Conservation (phyloP, 176 grass and related monocot species). For the Thalia dealbata region DNA sequence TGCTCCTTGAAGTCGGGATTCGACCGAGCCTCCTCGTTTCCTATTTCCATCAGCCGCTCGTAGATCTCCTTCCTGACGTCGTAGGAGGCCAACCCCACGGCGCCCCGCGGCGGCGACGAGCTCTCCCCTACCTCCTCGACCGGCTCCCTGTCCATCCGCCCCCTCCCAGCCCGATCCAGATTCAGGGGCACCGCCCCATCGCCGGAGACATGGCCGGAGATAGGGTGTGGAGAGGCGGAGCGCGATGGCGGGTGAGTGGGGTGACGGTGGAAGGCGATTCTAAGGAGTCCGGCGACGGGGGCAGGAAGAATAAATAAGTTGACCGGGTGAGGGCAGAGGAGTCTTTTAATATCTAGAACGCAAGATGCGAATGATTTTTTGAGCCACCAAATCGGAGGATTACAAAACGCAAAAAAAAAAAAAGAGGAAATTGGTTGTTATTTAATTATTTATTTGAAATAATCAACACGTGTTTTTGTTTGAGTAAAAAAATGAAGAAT, state of each 20-base stretch:
- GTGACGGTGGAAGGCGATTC: neutral
- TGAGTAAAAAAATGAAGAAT: too few relatives aligned
- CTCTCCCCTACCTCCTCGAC: constrained; percentile 89
- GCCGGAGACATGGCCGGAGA: constrained; percentile 1
- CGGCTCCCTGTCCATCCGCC: constrained; percentile 14
- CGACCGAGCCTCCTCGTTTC: constrained; percentile 43
- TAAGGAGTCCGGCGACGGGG: neutral
- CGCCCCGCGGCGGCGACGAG: constrained; percentile 34
- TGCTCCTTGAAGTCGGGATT: constrained; percentile 46
- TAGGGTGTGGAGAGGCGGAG: neutral
- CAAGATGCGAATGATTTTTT: too few relatives aligned
- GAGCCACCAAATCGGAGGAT: too few relatives aligned
- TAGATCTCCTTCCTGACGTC: constrained; percentile 42
- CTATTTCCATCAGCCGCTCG: constrained; percentile 62
- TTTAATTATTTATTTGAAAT: too few relatives aligned
- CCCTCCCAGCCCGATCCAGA: constrained; percentile 7
- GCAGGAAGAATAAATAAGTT: constrained; percentile 21
- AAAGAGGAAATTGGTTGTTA: too few relatives aligned
- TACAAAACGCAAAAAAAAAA: too few relatives aligned
- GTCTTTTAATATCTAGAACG: constrained; percentile 8
- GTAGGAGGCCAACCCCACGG: neutral
- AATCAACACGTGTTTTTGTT: too few relatives aligned
- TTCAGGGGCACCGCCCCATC: neutral
- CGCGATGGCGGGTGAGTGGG: neutral
- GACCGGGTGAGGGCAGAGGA: constrained; percentile 18